Evolutionary conservation across 208 protist species (phyloP).

Genomic region (Acanthamoeba divionensis): DNA sequence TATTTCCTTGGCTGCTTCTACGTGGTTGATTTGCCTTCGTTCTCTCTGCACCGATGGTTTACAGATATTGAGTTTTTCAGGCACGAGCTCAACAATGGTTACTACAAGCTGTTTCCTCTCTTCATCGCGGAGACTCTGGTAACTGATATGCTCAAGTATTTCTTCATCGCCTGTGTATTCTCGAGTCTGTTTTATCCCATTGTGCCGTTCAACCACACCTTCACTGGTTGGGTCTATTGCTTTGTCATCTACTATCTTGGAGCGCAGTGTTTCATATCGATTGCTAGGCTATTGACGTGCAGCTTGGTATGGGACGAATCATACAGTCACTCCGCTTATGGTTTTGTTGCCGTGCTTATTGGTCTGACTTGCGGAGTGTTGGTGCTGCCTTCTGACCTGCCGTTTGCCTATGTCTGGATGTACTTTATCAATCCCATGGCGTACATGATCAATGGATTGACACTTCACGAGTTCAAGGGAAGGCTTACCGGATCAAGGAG

Average conservation of each 20-base stretch:
- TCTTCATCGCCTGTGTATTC: conserved; percentile 43
- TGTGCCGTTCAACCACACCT: conserved; percentile 34
- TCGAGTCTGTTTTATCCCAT: conserved; percentile 38
- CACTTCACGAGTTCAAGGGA: conserved; percentile 52
- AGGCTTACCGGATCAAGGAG: conserved; percentile 21
- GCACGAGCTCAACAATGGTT: conserved; percentile 32
- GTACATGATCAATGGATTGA: conserved; percentile 49
- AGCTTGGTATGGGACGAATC: conserved; percentile 43
- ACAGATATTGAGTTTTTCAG: conserved; percentile 38
- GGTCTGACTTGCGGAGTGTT: conserved; percentile 47
- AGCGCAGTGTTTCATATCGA: conserved; percentile 42
- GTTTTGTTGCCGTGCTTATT: conserved; percentile 3
- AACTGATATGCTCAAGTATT: conserved; percentile 46
- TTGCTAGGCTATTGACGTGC: conserved; percentile 10
- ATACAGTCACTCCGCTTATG: conserved; percentile 24
- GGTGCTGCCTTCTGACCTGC: conserved; percentile 23
- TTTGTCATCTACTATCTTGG: conserved; percentile 48
- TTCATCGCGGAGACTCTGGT: conserved; percentile 41
- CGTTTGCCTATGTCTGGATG: conserved; percentile 6
- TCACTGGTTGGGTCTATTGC: conserved; percentile 18
- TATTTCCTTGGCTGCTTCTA: conserved; percentile 53
- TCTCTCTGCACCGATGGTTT: conserved; percentile 37
- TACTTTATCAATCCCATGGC: conserved; percentile 28
- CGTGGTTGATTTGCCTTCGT: conserved; percentile 32
- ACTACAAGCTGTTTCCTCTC: conserved; percentile 13